Evolutionary conservation across 2,329 filamentous ascomycete species (phyloP).

Genomic region (Neonectria magnoliae): DNA sequence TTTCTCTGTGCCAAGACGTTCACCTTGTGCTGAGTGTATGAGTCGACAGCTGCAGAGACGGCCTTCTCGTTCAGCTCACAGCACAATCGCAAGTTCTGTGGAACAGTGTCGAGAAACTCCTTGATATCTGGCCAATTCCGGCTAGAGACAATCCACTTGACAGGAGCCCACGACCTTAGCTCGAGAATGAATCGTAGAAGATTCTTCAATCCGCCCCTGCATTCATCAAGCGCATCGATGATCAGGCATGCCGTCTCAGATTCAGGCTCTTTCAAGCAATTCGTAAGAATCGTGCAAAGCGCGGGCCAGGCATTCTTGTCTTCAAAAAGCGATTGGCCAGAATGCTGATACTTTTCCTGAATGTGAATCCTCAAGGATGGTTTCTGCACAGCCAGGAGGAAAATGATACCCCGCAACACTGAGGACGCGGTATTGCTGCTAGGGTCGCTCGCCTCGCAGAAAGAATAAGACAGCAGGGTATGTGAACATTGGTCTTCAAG

Average conservation of each 20-base stretch:
- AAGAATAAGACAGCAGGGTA: background rate
- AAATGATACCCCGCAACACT: conserved; percentile 1
- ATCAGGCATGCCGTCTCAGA: background rate
- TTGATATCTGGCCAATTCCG: conserved; percentile 3
- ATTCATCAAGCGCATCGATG: conserved; percentile 15
- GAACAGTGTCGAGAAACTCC: conserved; percentile 26
- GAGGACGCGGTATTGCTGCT: background rate
- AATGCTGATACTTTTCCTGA: background rate
- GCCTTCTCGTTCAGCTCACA: conserved; percentile 51
- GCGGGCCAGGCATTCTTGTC: background rate
- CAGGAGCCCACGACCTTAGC: background rate
- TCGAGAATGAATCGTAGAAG: background rate
- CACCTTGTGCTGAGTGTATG: conserved; percentile 51
- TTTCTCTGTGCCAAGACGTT: conserved; percentile 34
- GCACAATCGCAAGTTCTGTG: conserved; percentile 40
- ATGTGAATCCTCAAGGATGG: background rate
- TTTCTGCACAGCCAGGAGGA: background rate
- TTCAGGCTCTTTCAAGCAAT: background rate
- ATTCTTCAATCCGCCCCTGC: background rate
- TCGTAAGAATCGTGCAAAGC: background rate
- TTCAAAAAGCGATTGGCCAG: background rate
- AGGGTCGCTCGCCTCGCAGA: conserved; percentile 6
- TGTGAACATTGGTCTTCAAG: background rate
- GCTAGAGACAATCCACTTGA: conserved; percentile 18
- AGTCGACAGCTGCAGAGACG: conserved; percentile 48